Evolutionary conservation across 2,329 filamentous ascomycete species (phyloP).

Genomic region (Fusarium goolgardi): DNA sequence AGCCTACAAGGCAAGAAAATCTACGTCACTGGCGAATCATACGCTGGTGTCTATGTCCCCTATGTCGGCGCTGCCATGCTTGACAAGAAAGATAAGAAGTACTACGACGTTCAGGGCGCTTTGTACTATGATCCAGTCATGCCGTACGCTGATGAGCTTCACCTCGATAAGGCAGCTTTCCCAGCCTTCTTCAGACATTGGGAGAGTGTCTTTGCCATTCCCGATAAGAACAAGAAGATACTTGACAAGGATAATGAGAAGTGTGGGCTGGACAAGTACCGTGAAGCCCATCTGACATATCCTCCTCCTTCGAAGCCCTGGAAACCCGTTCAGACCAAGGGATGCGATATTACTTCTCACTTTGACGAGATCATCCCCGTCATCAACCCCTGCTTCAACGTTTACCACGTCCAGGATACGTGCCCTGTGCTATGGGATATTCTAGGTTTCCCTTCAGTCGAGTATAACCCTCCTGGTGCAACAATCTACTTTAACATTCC

Average conservation of each 20-base stretch:
- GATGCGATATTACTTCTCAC: constrained; percentile 19
- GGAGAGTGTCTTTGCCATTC: constrained; percentile 27
- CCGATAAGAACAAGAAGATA: constrained; percentile 25
- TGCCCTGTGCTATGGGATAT: constrained; percentile 20
- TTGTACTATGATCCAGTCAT: constrained; percentile 28
- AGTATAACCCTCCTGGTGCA: constrained; percentile 4
- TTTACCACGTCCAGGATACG: constrained; percentile 15
- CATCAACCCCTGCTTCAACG: constrained; percentile 23
- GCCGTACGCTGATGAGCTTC: constrained; percentile 14
- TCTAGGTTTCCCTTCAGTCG: background rate
- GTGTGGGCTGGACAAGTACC: constrained; percentile 20
- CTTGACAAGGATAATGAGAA: constrained; percentile 24
- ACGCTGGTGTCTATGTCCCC: constrained; percentile 18
- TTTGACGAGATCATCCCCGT: constrained; percentile 14
- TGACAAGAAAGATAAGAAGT: constrained; percentile 8
- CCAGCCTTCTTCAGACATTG: constrained; percentile 14
- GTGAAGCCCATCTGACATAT: constrained; percentile 12
- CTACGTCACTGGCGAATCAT: constrained; percentile 16
- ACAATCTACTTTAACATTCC: constrained; percentile 16
- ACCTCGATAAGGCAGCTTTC: constrained; percentile 16
- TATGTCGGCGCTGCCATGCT: constrained; percentile 27
- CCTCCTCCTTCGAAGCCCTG: constrained; percentile 8
- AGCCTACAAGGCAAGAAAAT: constrained; percentile 7
- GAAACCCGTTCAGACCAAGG: constrained; percentile 19
- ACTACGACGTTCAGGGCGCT: constrained; percentile 15